Evolutionary conservation across 139 green algal genomes (phyloP).

Genomic region (Spirogloea muscicola): DNA sequence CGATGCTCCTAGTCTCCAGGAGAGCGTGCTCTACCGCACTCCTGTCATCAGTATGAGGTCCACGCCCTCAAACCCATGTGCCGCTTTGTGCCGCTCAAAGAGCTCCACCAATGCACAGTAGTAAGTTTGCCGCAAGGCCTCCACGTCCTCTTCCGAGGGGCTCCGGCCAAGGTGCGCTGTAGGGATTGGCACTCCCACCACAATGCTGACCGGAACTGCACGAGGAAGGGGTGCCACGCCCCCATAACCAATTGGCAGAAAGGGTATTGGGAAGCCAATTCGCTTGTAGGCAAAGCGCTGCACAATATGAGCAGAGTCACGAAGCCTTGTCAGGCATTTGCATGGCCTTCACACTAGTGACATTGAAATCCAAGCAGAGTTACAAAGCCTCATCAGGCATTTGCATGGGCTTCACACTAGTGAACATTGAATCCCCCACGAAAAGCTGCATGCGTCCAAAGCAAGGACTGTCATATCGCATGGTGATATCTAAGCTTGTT

Average conservation of each 20-base stretch:
- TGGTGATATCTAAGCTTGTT: neutral
- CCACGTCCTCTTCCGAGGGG: slow-evolving; percentile 9
- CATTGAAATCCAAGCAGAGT: neutral
- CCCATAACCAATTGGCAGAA: slow-evolving; percentile 41
- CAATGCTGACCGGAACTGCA: slow-evolving; percentile 10
- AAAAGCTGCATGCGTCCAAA: neutral
- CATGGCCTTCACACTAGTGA: neutral
- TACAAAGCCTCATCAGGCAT: neutral
- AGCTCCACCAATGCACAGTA: slow-evolving; percentile 12
- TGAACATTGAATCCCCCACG: too few relatives aligned
- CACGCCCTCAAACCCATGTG: slow-evolving; percentile 13
- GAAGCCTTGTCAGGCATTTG: too few relatives aligned
- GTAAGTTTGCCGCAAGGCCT: slow-evolving; percentile 15
- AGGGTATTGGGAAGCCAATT: slow-evolving; percentile 54
- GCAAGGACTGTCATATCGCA: neutral
- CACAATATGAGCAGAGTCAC: too few relatives aligned
- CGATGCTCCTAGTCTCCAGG: too few relatives aligned
- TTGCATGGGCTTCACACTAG: neutral
- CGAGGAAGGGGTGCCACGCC: slow-evolving; percentile 45
- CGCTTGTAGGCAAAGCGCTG: slow-evolving; percentile 54
- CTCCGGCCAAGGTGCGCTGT: neutral
- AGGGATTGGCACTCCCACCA: slow-evolving; percentile 35
- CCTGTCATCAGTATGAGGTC: slow-evolving; percentile 26
- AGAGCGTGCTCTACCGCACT: too few relatives aligned
- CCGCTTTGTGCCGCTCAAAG: slow-evolving; percentile 39